Evolutionary conservation across 306 rosid species (phyloP).

Genomic region (Lagenaria siceraria): DNA sequence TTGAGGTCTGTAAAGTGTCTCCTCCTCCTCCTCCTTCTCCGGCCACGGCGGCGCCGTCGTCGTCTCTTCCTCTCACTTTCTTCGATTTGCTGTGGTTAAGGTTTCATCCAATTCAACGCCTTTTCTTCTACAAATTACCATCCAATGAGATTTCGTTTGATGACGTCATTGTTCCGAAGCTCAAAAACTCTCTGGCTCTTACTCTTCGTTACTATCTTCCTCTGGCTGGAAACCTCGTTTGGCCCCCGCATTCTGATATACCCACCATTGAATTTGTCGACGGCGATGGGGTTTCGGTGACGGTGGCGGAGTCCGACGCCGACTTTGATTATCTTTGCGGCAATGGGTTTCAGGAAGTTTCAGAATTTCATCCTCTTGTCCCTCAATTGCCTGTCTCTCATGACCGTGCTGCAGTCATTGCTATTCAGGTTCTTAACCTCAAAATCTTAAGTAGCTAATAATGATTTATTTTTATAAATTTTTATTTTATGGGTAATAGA

Average conservation of each 20-base stretch:
- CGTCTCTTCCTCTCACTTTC: slow-evolving; percentile 19
- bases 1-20: not conserved
- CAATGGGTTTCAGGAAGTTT: not conserved
- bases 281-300: not conserved
- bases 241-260: not conserved
- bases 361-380: not conserved
- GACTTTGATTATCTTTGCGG: not conserved
- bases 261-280: not conserved
- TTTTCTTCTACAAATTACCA: not conserved
- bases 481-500: no score
- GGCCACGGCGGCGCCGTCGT: not conserved
- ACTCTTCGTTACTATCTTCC: not conserved
- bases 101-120: slow-evolving; percentile 3
- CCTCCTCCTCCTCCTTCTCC: slow-evolving; percentile 22
- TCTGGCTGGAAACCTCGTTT: not conserved
- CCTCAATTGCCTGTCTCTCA: not conserved
- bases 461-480: no score
- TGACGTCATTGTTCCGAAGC: not conserved
- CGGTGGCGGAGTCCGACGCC: not conserved
- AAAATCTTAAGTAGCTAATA: not conserved
- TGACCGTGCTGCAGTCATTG: not conserved
- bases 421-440: not conserved
- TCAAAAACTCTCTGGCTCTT: not conserved
- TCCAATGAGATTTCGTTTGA: not conserved
- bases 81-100: slow-evolving; percentile 15